Evolutionary conservation across 108 stramenopile species (phyloP).

Genomic region (Cyclotella kingstonii): DNA sequence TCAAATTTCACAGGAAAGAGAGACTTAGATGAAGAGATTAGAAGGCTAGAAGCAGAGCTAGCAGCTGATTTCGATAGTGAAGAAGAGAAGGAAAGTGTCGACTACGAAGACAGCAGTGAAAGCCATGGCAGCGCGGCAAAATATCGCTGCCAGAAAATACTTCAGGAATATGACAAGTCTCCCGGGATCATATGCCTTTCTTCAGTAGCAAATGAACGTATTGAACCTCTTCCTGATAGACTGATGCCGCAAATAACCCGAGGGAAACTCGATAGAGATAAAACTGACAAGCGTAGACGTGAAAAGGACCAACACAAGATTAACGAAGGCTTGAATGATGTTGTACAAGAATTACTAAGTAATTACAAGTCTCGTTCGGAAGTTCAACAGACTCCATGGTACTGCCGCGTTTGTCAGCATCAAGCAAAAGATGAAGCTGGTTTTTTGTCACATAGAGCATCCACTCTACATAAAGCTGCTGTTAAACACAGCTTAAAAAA

Average conservation of each 20-base stretch:
- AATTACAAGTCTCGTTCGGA: conserved; percentile 74
- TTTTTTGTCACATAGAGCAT: conserved; percentile 62
- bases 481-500: conserved; percentile 70
- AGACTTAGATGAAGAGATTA: conserved; percentile 82
- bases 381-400: conserved; percentile 78
- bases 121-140: background rate
- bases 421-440: conserved; percentile 63
- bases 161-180: background rate
- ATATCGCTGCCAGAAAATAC: conserved; percentile 7
- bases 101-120: conserved; percentile 24
- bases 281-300: conserved; percentile 28
- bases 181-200: conserved; percentile 62
- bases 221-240: conserved; percentile 55
- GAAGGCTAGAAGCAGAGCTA: conserved; percentile 72
- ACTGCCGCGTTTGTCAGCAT: conserved; percentile 84
- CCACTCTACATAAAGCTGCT: conserved; percentile 75
- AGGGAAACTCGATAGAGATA: conserved; percentile 14
- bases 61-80: conserved; percentile 36
- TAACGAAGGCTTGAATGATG: conserved; percentile 57
- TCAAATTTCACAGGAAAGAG: background rate
- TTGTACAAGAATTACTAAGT: conserved; percentile 75
- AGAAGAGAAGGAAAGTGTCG: conserved; percentile 35
- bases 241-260: conserved; percentile 47
- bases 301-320: conserved; percentile 20
- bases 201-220: conserved; percentile 54